Evolutionary conservation across 2,329 filamentous ascomycete genomes (phyloP).

Genomic region (Cladorrhinum sp.): DNA sequence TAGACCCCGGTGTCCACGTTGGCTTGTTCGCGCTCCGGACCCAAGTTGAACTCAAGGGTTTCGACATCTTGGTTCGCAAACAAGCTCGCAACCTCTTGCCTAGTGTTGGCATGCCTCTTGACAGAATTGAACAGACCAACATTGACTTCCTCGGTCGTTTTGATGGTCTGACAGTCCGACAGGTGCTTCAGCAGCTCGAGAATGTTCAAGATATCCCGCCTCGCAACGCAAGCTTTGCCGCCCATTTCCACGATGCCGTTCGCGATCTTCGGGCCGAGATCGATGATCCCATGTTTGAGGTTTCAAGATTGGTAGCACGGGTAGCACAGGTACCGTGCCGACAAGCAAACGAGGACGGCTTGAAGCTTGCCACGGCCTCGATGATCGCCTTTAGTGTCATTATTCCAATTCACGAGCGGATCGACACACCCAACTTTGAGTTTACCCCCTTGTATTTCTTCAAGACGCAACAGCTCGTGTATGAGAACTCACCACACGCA

Average conservation of each 20-base stretch:
- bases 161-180: conserved; percentile 41
- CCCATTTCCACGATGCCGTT: conserved; percentile 32
- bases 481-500: conserved; percentile 52
- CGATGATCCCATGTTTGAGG: conserved; percentile 40
- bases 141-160: conserved; percentile 52
- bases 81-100: conserved; percentile 59
- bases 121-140: conserved; percentile 54
- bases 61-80: conserved; percentile 61
- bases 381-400: conserved; percentile 59
- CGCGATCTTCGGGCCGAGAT: conserved; percentile 38
- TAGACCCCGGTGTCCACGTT: conserved; percentile 54
- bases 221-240: conserved; percentile 21
- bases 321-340: conserved; percentile 40
- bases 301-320: conserved; percentile 39
- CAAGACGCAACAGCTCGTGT: conserved; percentile 62
- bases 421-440: conserved; percentile 50
- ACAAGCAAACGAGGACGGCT: conserved; percentile 20
- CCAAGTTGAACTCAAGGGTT: conserved; percentile 51
- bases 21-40: conserved; percentile 58
- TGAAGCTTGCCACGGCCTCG: conserved; percentile 27
- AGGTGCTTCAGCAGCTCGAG: conserved; percentile 39
- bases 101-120: conserved; percentile 51
- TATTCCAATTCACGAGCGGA: conserved; percentile 57
- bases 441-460: conserved; percentile 65
- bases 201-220: conserved; percentile 28